A percentile compares a stretch with the other conserved stretches of the same genome.
These are phyloP conservation scores for Acrocalymma vagum DNA, from an alignment of 2,329 filamentous ascomycete species.

Conservation along the genomic window DNA sequence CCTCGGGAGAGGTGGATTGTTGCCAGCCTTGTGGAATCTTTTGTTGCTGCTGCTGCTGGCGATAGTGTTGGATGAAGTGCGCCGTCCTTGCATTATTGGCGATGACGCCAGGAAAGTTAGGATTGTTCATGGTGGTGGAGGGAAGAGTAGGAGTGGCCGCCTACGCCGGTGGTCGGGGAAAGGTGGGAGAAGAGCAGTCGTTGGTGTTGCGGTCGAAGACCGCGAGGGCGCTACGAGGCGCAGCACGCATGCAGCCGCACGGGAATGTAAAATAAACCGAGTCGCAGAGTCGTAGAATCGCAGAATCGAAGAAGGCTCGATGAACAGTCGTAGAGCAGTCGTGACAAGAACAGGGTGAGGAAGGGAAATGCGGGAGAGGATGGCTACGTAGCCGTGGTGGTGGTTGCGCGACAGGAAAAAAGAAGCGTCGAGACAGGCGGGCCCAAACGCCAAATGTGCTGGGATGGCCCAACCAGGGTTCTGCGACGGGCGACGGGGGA, in stretches of 20 bases:
- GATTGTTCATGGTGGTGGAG: conserved; percentile 42
- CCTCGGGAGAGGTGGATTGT: conserved; percentile 37
- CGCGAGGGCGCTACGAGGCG: conserved; percentile 19
- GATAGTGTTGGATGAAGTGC: conserved; percentile 38
- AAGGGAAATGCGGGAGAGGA: conserved; percentile 5
- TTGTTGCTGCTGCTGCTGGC: conserved; percentile 31
- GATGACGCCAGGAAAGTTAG: conserved; percentile 36
- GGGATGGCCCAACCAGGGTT: conserved; percentile 1
- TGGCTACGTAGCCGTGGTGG: conserved; percentile 6
- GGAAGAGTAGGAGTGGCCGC: conserved; percentile 17
- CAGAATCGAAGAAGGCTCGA: too few relatives aligned
- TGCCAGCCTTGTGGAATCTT: conserved; percentile 44
- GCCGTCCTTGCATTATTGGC: conserved; percentile 27
- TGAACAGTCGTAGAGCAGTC: conserved; percentile 1
- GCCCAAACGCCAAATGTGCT: not conserved
- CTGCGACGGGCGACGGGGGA: conserved; percentile 1
- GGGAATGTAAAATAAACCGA: too few relatives aligned
- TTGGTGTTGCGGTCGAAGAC: conserved; percentile 4
- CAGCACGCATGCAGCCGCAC: conserved; percentile 29
- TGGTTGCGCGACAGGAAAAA: conserved; percentile 2
- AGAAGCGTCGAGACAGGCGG: conserved; percentile 5
- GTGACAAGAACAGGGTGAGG: conserved; percentile 2
- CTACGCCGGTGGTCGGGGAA: conserved; percentile 15
- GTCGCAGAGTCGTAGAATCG: too few relatives aligned
- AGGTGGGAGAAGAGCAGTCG: conserved; percentile 1